These are phyloP conservation scores for Selaginella tamariscina DNA, from an alignment of 75 land plant species.

Conservation along the genomic window DNA sequence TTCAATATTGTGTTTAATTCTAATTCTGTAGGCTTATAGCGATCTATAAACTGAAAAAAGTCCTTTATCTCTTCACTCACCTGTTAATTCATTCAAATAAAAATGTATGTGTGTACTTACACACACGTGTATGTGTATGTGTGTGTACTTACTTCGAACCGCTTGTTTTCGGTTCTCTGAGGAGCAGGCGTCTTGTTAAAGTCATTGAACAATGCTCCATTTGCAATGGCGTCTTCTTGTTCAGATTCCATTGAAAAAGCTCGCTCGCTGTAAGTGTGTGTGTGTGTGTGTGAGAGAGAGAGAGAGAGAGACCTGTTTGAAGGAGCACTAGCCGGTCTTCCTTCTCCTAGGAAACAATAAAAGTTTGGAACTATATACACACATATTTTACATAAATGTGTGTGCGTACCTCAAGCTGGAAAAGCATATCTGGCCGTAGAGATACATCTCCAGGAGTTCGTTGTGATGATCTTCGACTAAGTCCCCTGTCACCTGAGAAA, in stretches of 20 bases:
- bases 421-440: not conserved
- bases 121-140: not conserved
- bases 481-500: not conserved
- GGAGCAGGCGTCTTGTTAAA: not conserved
- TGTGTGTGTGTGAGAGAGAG: not conserved
- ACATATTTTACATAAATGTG: not conserved
- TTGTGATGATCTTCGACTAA: slow-evolving; percentile 10
- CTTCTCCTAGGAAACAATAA: not conserved
- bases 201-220: not conserved
- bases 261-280: no score
- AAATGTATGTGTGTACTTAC: not conserved
- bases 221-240: not conserved
- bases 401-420: not conserved
- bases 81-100: not conserved
- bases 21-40: not conserved
- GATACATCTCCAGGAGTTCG: not conserved
- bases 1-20: not conserved
- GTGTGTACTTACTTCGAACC: not conserved
- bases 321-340: not conserved
- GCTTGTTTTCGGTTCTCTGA: not conserved
- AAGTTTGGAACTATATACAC: not conserved
- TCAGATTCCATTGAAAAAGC: not conserved
- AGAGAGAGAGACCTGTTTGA: not conserved
- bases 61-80: not conserved
- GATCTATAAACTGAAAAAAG: slow-evolving; percentile 5